Conservation (phyloP, 495 filamentous ascomycete species). For the Penicillium subrubescens region DNA sequence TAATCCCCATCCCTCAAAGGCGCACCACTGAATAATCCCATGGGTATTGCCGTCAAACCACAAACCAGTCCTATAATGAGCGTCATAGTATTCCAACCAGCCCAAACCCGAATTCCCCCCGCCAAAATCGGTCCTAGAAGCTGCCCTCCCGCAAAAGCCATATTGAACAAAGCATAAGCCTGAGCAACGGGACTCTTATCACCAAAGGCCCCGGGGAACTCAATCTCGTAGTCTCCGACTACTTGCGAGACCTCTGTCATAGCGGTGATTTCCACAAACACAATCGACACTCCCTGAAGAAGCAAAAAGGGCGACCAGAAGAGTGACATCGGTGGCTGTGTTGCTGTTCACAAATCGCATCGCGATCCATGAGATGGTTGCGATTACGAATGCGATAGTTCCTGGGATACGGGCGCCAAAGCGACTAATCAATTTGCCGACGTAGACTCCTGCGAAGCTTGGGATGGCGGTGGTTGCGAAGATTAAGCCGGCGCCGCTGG, state of each 20-base stretch:
- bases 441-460: constrained; percentile 35
- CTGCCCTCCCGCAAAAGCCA: constrained; percentile 62
- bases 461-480: constrained; percentile 52
- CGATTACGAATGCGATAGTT: constrained; percentile 49
- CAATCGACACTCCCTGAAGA: constrained; percentile 33
- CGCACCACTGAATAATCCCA: constrained; percentile 14
- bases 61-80: constrained; percentile 36
- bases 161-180: constrained; percentile 63
- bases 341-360: constrained; percentile 50
- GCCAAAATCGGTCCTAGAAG: constrained; percentile 61
- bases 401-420: constrained; percentile 54
- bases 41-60: constrained; percentile 26
- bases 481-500: constrained; percentile 58
- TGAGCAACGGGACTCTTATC: constrained; percentile 58
- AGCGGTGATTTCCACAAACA: constrained; percentile 37
- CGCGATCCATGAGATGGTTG: constrained; percentile 51
- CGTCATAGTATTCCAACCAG: constrained; percentile 46
- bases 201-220: constrained; percentile 49
- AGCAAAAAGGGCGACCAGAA: constrained; percentile 40
- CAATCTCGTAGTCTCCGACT: constrained; percentile 36
- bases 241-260: constrained; percentile 41
- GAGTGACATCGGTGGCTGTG: constrained; percentile 31
- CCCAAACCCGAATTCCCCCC: constrained; percentile 34
- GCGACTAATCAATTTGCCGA: constrained; percentile 54
- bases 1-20: background rate